These are phyloP conservation scores for Petrea volubilis DNA, from an alignment of 257 asterid genomes.

Conservation along the genomic window DNA sequence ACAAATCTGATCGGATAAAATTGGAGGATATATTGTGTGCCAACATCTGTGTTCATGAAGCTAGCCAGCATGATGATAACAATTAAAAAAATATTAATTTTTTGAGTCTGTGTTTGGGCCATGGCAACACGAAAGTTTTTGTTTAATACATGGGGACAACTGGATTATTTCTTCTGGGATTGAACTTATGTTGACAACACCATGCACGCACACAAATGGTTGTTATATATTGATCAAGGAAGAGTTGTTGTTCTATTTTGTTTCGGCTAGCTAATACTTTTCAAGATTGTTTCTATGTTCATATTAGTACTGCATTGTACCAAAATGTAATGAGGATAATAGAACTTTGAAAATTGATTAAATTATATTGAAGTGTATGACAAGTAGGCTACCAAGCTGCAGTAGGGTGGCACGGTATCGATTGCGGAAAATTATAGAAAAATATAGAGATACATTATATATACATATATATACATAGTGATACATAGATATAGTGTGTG, in stretches of 20 bases:
- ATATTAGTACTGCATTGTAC: neutral
- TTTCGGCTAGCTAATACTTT: conserved; percentile 23
- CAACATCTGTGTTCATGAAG: conserved; percentile 39
- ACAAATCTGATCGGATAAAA: conserved; percentile 10
- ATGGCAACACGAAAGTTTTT: conserved; percentile 36
- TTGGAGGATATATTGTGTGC: neutral
- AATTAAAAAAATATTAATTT: neutral
- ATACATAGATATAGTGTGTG: no score
- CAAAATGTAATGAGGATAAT: neutral
- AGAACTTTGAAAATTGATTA: conserved; percentile 20
- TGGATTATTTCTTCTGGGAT: conserved; percentile 35
- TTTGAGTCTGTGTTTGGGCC: conserved; percentile 13
- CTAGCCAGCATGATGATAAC: conserved; percentile 11
- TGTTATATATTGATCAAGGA: neutral
- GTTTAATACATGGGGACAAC: conserved; percentile 30
- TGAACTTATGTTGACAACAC: conserved; percentile 31
- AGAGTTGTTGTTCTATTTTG: neutral
- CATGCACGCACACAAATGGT: conserved; percentile 9
- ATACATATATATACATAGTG: no score
- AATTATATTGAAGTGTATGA: conserved; percentile 35
- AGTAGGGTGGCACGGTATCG: neutral
- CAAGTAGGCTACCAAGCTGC: conserved; percentile 32
- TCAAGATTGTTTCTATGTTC: conserved; percentile 25
- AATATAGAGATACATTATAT: no score
- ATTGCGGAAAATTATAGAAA: neutral